Base-by-base conservation (phyloP, 2,329 filamentous ascomycete genomes). In the Beauveria sp. region DNA sequence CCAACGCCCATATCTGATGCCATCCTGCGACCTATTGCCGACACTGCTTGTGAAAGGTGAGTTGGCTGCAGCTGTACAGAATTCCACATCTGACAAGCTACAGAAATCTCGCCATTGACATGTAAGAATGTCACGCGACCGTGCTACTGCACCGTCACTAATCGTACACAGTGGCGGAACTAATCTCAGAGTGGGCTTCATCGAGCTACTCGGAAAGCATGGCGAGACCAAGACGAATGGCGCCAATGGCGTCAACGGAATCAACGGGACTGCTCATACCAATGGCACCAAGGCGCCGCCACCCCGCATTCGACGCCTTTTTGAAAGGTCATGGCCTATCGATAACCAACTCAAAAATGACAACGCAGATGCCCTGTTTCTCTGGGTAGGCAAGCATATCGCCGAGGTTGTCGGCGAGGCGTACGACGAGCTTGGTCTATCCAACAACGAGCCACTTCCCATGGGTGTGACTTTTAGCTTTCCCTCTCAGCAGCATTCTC, bases 321-420 rank as follows among this genome's bases (percentile, higher is more conserved):
- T 90, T 60, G 89, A 92, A 70, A 86, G 80, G 65, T 84, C 83
- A 59, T 92, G 89, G 88, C 84, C 88, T 8, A 92, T 92, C 66
- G 82, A 82, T 53, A 84, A 91, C 47, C 83, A 87, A 59, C 74
- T 92, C 64, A 91, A 91, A 69, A 84, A 83, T 71, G 85, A 91
- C 66, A 87, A 92, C 64, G 84, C 88, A 1, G 85, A 91, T 61
- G 85, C 86, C 61, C 76, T 93, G 2, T 94, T 94, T 71, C 75
- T 80, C n/a, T 94, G 90, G 90, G 90, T 94, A 65, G 90, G 90
- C 28, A 78, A 83, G 66, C 89, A 87, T 68, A 90, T 94, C 66
- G 88, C 88, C 16, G 80, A 88, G 63, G 88, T 92, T 3, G 85
- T 93, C 18, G 76, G 75, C 37, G 81, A 86, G 63, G 85, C 82